Evolutionary conservation across 371 early-diverging fungal genomes (phyloP).

Genomic region (Syncephalastrum monosporum): DNA sequence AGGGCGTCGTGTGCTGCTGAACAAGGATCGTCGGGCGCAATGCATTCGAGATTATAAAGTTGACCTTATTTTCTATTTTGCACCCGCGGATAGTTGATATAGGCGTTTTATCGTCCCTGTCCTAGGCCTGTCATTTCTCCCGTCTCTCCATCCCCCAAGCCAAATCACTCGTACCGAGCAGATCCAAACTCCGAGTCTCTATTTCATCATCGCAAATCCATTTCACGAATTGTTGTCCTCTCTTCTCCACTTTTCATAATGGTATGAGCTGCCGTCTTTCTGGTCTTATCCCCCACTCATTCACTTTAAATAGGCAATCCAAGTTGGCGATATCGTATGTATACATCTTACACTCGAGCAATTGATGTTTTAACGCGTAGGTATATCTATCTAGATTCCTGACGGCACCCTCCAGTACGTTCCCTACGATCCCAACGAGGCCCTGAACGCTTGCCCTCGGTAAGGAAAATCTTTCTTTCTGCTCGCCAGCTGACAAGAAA

Average conservation of each 20-base stretch:
- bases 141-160: too few species aligned
- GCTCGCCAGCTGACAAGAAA: neutral
- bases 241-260: slow-evolving; percentile 2
- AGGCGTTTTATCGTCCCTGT: too few species aligned
- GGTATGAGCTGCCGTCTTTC: neutral
- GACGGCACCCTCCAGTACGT: slow-evolving; percentile 40
- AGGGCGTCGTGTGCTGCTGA: neutral
- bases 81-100: neutral
- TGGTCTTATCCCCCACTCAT: neutral
- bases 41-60: too few species aligned
- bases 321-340: slow-evolving; percentile 29
- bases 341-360: neutral
- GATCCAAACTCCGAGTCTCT: too few species aligned
- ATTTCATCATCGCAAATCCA: neutral
- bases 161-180: too few species aligned
- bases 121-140: too few species aligned
- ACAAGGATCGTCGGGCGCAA: too few species aligned
- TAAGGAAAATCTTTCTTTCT: slow-evolving; percentile 7
- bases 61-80: neutral
- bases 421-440: slow-evolving; percentile 38
- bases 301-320: slow-evolving; percentile 9
- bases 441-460: slow-evolving; percentile 35
- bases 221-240: slow-evolving; percentile 3
- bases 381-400: slow-evolving; percentile 27
- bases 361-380: neutral